A percentile compares a stretch with the other conserved stretches of the same genome.
phyloP scores from a whole-genome alignment of 2,329 filamentous ascomycete species.

The Stachybotrys elegans region DNA sequence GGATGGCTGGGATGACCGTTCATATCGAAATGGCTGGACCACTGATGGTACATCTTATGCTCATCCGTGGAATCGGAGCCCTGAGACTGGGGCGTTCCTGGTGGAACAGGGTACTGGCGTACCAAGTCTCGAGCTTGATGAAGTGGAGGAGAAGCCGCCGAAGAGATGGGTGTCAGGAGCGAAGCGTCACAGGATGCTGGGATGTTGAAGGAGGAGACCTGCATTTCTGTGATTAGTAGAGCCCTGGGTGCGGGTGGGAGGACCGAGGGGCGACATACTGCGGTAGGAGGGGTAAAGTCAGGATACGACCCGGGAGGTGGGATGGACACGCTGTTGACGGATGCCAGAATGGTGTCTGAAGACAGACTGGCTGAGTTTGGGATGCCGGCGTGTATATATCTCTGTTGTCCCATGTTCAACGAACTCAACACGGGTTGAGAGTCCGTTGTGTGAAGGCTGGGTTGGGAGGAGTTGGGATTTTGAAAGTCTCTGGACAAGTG shows the following conservation, averaged over 20 bases:
- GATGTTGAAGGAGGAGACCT: slow-evolving; percentile 27
- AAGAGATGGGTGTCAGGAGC: slow-evolving; percentile 48
- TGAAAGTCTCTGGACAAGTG: too few species aligned
- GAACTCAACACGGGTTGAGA: too few species aligned
- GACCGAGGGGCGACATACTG: slow-evolving; percentile 20
- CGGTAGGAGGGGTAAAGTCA: slow-evolving; percentile 23
- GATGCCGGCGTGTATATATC: slow-evolving; percentile 26
- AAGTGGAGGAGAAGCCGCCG: slow-evolving; percentile 41
- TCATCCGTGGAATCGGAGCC: slow-evolving; percentile 44
- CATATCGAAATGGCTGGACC: slow-evolving; percentile 35
- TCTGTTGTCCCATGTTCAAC: slow-evolving; percentile 30
- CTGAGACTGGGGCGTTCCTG: slow-evolving; percentile 30
- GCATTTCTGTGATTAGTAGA: too few species aligned
- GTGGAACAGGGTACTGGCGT: slow-evolving; percentile 33
- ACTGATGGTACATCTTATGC: slow-evolving; percentile 39
- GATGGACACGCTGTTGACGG: background rate
- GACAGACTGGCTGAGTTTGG: slow-evolving; percentile 24
- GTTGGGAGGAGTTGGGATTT: too few species aligned
- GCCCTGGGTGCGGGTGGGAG: too few species aligned
- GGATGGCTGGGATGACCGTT: slow-evolving; percentile 28
- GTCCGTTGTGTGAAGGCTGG: too few species aligned
- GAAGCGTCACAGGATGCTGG: slow-evolving; percentile 34
- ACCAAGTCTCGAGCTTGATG: slow-evolving; percentile 37
- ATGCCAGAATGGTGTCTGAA: slow-evolving; percentile 19
- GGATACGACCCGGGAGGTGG: slow-evolving; percentile 18